Percentiles rank a stretch among this genome's conserved stretches.
Evolutionary conservation across 257 asterid genomes (phyloP).

Genomic region (Knoxia roxburghii): DNA sequence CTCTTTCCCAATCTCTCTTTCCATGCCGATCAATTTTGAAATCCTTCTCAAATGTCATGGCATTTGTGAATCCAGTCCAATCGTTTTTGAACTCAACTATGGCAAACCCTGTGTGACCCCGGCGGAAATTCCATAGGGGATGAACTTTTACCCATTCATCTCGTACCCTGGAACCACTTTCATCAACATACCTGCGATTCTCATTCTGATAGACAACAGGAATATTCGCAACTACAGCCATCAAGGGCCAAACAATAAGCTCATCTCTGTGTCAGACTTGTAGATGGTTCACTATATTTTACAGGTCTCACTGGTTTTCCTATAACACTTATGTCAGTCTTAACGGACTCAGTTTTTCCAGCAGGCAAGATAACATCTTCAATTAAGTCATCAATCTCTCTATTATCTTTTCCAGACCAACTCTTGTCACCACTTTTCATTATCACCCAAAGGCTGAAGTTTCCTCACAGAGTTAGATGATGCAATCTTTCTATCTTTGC

Average conservation of each 20-base stretch:
- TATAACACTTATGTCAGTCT: background rate
- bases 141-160: constrained; percentile 58
- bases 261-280: constrained; percentile 35
- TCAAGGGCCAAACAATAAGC: constrained; percentile 83
- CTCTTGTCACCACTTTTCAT: constrained; percentile 17
- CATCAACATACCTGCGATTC: constrained; percentile 52
- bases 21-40: constrained; percentile 62
- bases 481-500: constrained; percentile 17
- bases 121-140: constrained; percentile 50
- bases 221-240: constrained; percentile 11
- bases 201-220: constrained; percentile 3
- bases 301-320: background rate
- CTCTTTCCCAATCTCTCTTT: constrained; percentile 48
- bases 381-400: constrained; percentile 20
- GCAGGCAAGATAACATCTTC: constrained; percentile 13
- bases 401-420: constrained; percentile 21
- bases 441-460: background rate
- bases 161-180: constrained; percentile 52
- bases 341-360: constrained; percentile 2
- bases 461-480: too few relatives aligned
- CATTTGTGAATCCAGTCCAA: constrained; percentile 74
- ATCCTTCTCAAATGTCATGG: constrained; percentile 72
- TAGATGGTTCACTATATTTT: constrained; percentile 6
- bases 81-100: constrained; percentile 59
- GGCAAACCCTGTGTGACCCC: constrained; percentile 80